Evolutionary conservation across 345 rosid genomes (phyloP), one percentile per base, ranked within the genome.

Genomic region (Turritis glabra): DNA sequence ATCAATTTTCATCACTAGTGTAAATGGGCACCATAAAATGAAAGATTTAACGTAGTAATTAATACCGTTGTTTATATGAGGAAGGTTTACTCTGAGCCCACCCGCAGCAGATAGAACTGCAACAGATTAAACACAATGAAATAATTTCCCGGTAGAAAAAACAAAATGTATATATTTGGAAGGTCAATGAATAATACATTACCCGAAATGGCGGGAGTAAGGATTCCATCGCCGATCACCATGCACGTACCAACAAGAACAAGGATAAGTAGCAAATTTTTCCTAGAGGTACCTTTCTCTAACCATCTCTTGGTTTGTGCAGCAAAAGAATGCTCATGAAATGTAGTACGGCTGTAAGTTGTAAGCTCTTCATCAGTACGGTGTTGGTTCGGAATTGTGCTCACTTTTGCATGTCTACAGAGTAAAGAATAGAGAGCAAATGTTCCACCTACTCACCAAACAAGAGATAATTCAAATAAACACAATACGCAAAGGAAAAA

Each of bases 141-240:
- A 50, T 7, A 37, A 19, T 56, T 35, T 67, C 47, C 33, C 3
- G 0, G 21, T 37, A 61, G 6, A 72, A 17, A 5, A 12, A 51
- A 26, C 62, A 14, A 19, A 53, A 14, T 21, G 25, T 26, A 18
- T 18, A 13, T 33, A 29, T 10, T 2, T 41, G 21, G 64, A 52
- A 41, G 64, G 32, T 41, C n/a, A 41, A 5, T 50, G 68, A 50
- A 14, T 37, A 2, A 63, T 54, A 38, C 15, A 14, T 37, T 82
- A 91, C 98, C 98, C 19, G 98, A 94, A 75, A 94, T 91, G 12
- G 97, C 97, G 3, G 98, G 98, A 75, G 98, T 94, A 48, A 94
- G 92, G 71, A 94, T 90, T 48, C 98, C 98, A 74, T 94, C 98
- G 3, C 98, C 96, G 41, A 94, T 94, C 67, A 94, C 85, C 93